A percentile compares a stretch with the other conserved stretches of the same genome.
Conservation (phyloP, 1,284 basidiomycete genomes). For the Phellopilus nigrolimitatus region DNA sequence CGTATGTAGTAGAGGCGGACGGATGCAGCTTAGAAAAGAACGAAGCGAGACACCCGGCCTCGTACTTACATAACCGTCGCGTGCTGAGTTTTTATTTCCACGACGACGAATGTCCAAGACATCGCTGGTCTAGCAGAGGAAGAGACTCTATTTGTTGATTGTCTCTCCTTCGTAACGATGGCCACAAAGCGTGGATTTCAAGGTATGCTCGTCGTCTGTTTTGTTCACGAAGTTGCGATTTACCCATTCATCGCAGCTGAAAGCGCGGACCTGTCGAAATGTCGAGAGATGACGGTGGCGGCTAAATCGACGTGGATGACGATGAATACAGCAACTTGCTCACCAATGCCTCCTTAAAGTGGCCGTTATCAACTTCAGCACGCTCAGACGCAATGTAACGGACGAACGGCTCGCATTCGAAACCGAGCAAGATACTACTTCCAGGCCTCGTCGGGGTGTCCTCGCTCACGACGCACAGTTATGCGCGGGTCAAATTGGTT, state of each 20-base stretch:
- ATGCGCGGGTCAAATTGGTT: slow-evolving; percentile 66
- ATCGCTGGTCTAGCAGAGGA: too few species aligned
- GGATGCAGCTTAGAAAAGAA: too few species aligned
- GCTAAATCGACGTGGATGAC: slow-evolving; percentile 10
- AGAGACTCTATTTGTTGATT: too few species aligned
- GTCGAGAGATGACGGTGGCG: slow-evolving; percentile 13
- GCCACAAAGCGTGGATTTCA: slow-evolving; percentile 5
- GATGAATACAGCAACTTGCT: slow-evolving; percentile 7
- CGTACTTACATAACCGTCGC: too few species aligned
- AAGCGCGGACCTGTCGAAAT: slow-evolving; percentile 9
- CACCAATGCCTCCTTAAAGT: slow-evolving; percentile 32
- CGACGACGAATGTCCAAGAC: too few species aligned
- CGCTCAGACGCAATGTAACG: slow-evolving; percentile 69
- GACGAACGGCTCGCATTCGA: slow-evolving; percentile 47
- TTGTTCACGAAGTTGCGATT: not conserved
- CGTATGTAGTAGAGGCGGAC: too few species aligned
- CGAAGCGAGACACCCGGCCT: too few species aligned
- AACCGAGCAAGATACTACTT: slow-evolving; percentile 28
- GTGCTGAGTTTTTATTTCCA: too few species aligned
- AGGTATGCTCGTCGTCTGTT: not conserved
- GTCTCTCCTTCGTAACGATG: too few species aligned
- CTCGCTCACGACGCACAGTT: slow-evolving; percentile 53
- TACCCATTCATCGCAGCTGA: slow-evolving; percentile 31
- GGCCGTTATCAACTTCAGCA: slow-evolving; percentile 78
- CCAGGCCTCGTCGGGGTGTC: slow-evolving; percentile 29